Percentiles rank a stretch among this genome's conserved stretches.
Conservation (phyloP, 371 early-diverging fungal genomes). For the Mortierella sp. region DNA sequence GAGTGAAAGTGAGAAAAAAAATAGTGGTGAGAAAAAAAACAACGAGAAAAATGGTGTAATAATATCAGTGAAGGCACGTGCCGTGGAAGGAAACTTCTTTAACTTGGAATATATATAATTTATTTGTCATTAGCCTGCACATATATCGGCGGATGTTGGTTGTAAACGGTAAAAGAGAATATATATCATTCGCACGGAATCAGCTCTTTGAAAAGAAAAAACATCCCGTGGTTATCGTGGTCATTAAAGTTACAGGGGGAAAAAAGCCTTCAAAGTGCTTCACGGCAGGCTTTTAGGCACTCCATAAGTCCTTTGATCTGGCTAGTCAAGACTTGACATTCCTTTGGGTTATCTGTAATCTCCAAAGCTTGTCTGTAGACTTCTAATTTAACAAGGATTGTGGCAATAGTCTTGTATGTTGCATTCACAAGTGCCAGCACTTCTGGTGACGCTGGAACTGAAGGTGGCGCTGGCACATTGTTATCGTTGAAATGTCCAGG, state of each 20-base stretch:
- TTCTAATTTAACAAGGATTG: conserved; percentile 46
- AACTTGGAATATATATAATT: too few species aligned
- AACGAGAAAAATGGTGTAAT: neutral
- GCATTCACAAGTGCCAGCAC: conserved; percentile 41
- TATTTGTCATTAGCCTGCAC: too few species aligned
- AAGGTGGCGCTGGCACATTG: conserved; percentile 29
- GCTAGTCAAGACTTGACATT: conserved; percentile 40
- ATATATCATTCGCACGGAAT: too few species aligned
- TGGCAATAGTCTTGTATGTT: conserved; percentile 55
- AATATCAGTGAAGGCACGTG: neutral
- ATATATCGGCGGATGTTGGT: neutral
- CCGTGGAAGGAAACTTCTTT: neutral
- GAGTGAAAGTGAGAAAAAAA: neutral
- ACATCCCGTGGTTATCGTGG: too few species aligned
- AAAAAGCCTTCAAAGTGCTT: conserved; percentile 25
- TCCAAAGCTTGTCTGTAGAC: conserved; percentile 45
- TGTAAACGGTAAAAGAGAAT: too few species aligned
- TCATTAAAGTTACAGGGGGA: neutral
- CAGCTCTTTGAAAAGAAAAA: neutral
- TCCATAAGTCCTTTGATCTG: conserved; percentile 57
- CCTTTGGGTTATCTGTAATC: conserved; percentile 47
- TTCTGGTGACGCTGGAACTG: conserved; percentile 36
- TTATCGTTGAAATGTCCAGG: neutral
- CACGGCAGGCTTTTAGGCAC: conserved; percentile 53
- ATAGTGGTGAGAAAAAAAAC: conserved; percentile 1